phyloP scores from a whole-genome alignment of 1,139 yeast genomes.

The Casaregolazyma suthepensis region DNA sequence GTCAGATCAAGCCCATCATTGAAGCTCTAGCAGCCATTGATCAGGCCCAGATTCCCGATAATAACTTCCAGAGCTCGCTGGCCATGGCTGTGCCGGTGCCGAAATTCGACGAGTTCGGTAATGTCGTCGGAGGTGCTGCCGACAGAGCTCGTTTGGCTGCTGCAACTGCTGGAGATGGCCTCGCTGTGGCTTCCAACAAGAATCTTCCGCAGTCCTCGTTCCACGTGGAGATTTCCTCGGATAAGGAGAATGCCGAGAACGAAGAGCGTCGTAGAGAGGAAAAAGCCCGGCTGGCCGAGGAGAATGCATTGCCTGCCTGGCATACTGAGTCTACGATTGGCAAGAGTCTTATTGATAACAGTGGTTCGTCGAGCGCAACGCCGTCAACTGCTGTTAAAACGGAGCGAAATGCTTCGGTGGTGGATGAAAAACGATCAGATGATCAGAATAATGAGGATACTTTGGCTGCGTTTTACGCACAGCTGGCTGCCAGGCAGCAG shows the following conservation, averaged over 20 bases:
- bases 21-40: slow-evolving; percentile 79
- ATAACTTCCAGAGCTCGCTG: slow-evolving; percentile 75
- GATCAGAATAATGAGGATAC: slow-evolving; percentile 53
- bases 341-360: slow-evolving; percentile 24
- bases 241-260: slow-evolving; percentile 64
- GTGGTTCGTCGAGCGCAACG: slow-evolving; percentile 11
- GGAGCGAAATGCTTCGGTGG: slow-evolving; percentile 36
- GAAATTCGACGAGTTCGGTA: slow-evolving; percentile 32
- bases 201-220: slow-evolving; percentile 49
- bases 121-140: slow-evolving; percentile 5
- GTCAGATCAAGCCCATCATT: slow-evolving; percentile 83
- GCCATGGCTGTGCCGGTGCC: slow-evolving; percentile 79
- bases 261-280: slow-evolving; percentile 56
- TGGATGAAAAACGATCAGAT: slow-evolving; percentile 14
- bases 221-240: slow-evolving; percentile 87
- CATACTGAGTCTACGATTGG: slow-evolving; percentile 89
- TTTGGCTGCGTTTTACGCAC: slow-evolving; percentile 72
- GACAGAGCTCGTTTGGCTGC: slow-evolving; percentile 8
- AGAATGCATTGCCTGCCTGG: slow-evolving; percentile 96
- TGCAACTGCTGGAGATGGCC: slow-evolving; percentile 9
- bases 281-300: slow-evolving; percentile 57
- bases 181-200: slow-evolving; percentile 17
- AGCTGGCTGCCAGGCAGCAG: slow-evolving; percentile 57
- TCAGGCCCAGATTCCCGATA: slow-evolving; percentile 77
- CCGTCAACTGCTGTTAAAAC: slow-evolving; percentile 26